Evolutionary conservation across 371 early-diverging fungal genomes (phyloP), one percentile per base, ranked within the genome.

Genomic region (Zancudomyces culisetae): DNA sequence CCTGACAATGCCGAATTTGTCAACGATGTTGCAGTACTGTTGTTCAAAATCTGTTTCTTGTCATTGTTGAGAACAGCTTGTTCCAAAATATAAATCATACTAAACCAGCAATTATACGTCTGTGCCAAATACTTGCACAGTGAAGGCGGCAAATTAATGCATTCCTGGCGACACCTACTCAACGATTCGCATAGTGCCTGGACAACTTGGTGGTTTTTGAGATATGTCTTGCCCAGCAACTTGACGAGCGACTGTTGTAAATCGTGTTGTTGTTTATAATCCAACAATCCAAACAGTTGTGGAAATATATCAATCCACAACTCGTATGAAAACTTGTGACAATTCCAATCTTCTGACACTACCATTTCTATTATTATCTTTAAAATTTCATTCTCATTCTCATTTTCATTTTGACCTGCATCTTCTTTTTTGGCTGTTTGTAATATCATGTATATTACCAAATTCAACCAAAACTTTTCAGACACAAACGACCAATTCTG

Each of bases 401-500:
- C 51, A 6, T 73, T n/a, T 15, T 6, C 35, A 6, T 6, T 35
- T 15, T 15, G 15, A 15, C 35, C 15, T 15, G 35, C 35, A 39
- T 27, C 60, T 27, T n/a, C 53, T 27, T 45, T 55, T 29, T 15
- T 6, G 35, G 35, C 15, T 15, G 35, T 35, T 0, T 88, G 87
- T 27, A 94, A 56, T 20, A 96, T 58, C 18, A 98, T 55, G 60
- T 89, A 89, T 42, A 90, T 55, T 0, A 89, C 88, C 54, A 95
- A 92, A 53, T 81, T 83, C 3, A 97, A 65, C 94, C 96, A 97
- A 58, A 87, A 96, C 15, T 77, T 73, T 19, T 72, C 70, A 0
- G 83, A 74, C 15, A 97, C 69, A 51, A 71, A 78, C 45, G 94
- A 94, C 98, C 98, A 98, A 55, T 89, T 92, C 60, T 98, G 98